A percentile compares a stretch with the other conserved stretches of the same genome.
Evolutionary conservation across 202 grass and related monocot species (phyloP).

Genomic region (Alloteropsis angusta): DNA sequence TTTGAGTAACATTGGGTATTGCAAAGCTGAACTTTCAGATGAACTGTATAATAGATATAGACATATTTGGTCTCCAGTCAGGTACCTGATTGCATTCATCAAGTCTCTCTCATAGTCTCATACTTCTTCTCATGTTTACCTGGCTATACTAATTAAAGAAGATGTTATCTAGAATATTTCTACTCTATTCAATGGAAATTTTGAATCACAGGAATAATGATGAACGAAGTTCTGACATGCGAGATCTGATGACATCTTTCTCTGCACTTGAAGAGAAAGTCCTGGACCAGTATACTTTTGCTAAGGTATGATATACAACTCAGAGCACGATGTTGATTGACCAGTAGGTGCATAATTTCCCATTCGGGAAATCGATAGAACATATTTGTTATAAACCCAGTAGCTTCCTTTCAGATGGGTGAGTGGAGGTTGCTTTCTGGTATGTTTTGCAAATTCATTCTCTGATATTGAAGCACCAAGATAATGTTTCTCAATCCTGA

Average conservation of each 20-base stretch:
- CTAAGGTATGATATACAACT: conserved; percentile 50
- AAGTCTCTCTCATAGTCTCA: conserved; percentile 3
- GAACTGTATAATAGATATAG: conserved; percentile 81
- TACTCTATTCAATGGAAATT: conserved; percentile 21
- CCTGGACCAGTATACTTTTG: conserved; percentile 87
- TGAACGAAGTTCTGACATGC: conserved; percentile 66
- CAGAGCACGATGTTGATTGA: conserved; percentile 11
- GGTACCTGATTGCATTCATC: conserved; percentile 20
- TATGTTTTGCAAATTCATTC: neutral
- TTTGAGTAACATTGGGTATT: conserved; percentile 99
- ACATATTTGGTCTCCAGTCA: conserved; percentile 68
- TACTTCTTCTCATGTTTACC: too few species aligned
- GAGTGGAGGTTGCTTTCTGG: neutral
- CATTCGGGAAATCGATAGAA: neutral
- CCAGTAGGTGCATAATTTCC: neutral
- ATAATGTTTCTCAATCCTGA: neutral
- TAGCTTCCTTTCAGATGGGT: conserved; percentile 14
- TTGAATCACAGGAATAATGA: conserved; percentile 64
- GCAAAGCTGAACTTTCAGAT: conserved; percentile 84
- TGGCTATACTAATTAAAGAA: conserved; percentile 19
- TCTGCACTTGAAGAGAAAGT: conserved; percentile 84
- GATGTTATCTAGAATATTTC: conserved; percentile 15
- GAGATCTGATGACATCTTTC: conserved; percentile 77
- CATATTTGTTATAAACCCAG: neutral
- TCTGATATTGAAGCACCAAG: conserved; percentile 1